Evolutionary conservation across 2,329 filamentous ascomycete genomes (phyloP), one percentile per base, ranked within the genome.

Genomic region (Ceratocystis diversiconidia): DNA sequence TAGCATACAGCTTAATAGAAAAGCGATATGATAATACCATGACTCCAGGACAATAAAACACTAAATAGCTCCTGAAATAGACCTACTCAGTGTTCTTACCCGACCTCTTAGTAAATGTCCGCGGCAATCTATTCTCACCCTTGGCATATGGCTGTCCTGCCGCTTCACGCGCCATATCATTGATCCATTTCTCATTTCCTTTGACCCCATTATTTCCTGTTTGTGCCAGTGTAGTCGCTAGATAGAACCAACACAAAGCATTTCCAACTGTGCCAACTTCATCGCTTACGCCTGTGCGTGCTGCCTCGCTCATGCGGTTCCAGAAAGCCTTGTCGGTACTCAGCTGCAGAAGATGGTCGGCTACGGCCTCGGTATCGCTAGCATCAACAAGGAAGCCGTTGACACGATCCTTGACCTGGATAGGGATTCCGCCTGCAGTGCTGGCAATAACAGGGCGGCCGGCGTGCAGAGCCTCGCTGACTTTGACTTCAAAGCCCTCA

Each of bases 401-500:
- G 72, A 88, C 82, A 44, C 79, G 79, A 70, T 92, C 77, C 73
- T 88, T 80, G 66, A 94, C 81, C 73, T 94, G 89, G 3, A 92
- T 78, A 0, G 89, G 88, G 64, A 94, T 92, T 10, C 89, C 89
- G n/a, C 89, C 89, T 1, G 86, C 85, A 22, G 79, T 79, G 1
- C 87, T 89, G 2, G 86, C 88, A 68, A 94, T 90, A 70, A 91
- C 82, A 0, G 89, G 89, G 1, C 87, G 83, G 15, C 89, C 89
- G 57, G 90, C 89, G 72, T 92, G 89, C 25, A 92, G 79, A 0
- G 88, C 89, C 74, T 94, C 90, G 0, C 87, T 90, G 4, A 94
- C 88, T 75, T 94, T 94, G 70, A 94, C 86, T 74, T 94, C 89
- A 70, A 94, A 94, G 0, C 89, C 89, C 72, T 94, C 89, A 44